phyloP scores from a whole-genome alignment of 352 stramenopile genomes.

The Phytophthora tentaculata region DNA sequence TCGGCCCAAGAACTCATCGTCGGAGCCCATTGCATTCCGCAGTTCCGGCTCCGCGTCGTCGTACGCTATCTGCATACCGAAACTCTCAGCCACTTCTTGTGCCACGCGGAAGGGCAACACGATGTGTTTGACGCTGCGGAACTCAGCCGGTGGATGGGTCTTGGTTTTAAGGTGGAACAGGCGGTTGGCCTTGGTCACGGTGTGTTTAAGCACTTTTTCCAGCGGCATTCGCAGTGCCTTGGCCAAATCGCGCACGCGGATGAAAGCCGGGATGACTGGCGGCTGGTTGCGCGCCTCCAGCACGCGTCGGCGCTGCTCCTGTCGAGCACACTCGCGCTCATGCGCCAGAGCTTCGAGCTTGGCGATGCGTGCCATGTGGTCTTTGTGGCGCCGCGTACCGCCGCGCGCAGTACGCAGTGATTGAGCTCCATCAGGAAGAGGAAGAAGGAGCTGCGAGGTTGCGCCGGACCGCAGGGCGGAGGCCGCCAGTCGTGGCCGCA shows the following conservation, averaged over 20 bases:
- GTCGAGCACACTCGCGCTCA: constrained; percentile 13
- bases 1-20: constrained; percentile 33
- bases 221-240: constrained; percentile 71
- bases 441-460: neutral
- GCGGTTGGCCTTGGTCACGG: constrained; percentile 61
- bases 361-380: constrained; percentile 29
- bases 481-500: constrained; percentile 13
- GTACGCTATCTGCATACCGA: constrained; percentile 52
- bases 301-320: constrained; percentile 31
- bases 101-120: constrained; percentile 71
- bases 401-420: constrained; percentile 40
- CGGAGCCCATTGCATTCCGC: constrained; percentile 20
- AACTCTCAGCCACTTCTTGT: constrained; percentile 55
- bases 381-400: constrained; percentile 30
- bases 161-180: constrained; percentile 57
- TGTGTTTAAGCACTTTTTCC: constrained; percentile 74
- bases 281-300: constrained; percentile 30
- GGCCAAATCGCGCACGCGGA: constrained; percentile 77
- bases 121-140: constrained; percentile 81
- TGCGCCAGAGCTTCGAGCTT: constrained; percentile 16
- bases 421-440: constrained; percentile 8
- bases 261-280: constrained; percentile 47
- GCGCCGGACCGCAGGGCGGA: constrained; percentile 11
- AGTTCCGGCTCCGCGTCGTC: constrained; percentile 70
- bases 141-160: constrained; percentile 57